Conservation (phyloP, 352 stramenopile species). For the Pythium folliculosum region DNA sequence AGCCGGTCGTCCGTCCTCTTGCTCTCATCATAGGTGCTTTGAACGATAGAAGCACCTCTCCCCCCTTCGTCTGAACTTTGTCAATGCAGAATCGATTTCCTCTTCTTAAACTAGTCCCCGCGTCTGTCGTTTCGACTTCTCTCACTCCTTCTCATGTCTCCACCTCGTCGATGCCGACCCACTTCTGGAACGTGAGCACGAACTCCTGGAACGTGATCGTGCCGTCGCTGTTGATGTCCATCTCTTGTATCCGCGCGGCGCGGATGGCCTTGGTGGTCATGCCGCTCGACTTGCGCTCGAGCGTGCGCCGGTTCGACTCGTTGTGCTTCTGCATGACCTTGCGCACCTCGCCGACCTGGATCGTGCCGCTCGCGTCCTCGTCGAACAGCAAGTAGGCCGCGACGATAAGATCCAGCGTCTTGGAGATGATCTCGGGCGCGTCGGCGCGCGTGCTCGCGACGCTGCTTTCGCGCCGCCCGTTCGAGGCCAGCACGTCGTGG, state of each 20-base stretch:
- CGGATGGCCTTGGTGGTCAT: slow-evolving; percentile 63
- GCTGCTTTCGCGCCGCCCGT: slow-evolving; percentile 19
- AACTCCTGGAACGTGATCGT: slow-evolving; percentile 91
- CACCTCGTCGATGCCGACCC: slow-evolving; percentile 69
- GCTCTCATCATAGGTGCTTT: background rate
- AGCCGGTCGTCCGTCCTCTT: background rate
- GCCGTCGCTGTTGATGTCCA: slow-evolving; percentile 86
- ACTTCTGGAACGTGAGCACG: slow-evolving; percentile 86
- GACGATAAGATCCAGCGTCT: slow-evolving; percentile 82
- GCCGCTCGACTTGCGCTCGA: slow-evolving; percentile 58
- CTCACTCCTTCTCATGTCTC: background rate
- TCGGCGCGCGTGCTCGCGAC: slow-evolving; percentile 20
- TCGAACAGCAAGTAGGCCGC: slow-evolving; percentile 87
- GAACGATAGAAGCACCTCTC: slow-evolving; percentile 6
- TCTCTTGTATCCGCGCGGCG: slow-evolving; percentile 83
- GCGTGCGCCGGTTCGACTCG: slow-evolving; percentile 30
- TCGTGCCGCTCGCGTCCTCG: slow-evolving; percentile 77
- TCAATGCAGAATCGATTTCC: background rate
- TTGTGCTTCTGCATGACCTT: slow-evolving; percentile 64
- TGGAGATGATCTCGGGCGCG: slow-evolving; percentile 54
- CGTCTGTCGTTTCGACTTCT: background rate
- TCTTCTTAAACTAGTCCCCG: too few relatives aligned
- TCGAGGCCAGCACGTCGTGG: background rate
- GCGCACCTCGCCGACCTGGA: slow-evolving; percentile 74
- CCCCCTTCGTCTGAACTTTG: background rate